Base-by-base conservation (phyloP, 352 stramenopile species). In the Phytophthora hibernalis region DNA sequence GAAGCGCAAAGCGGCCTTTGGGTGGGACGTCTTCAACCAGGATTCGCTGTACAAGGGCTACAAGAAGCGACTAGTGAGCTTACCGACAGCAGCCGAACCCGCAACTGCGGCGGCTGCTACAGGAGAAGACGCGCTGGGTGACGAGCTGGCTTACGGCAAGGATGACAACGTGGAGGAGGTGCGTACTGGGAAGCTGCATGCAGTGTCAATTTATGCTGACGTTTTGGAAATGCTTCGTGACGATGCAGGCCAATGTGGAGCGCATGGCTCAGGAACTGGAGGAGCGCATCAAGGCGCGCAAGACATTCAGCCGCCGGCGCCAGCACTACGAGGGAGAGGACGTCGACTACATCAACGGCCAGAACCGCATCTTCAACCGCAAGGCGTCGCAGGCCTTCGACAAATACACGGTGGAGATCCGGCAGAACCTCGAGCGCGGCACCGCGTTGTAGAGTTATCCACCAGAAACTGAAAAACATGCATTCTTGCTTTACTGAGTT, bases 281-380 rank as follows among this genome's bases (percentile, higher is more conserved):
- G 37, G 73, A 90, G 12, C 83, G 84, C 22, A 87, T 90, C 60
- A 81, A 90, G 54, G 76, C 75, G 10, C 80, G 83, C 63, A 90
- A 90, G 67, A 91, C 86, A 54, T 94, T 94, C 52, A 92, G 83
- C 26, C 83, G 86, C 16, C 74, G 86, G 38, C 80, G 86, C 61
- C 83, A 87, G 58, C 81, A 92, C 60, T 80, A 83, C 70, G 92
- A 97, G 20, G 91, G 85, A 59, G 95, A 98, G 65, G 90, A 98
- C 54, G 95, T 99, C 24, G 93, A 97, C 72, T 98, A 96, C 72
- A 99, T 99, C 76, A 99, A 99, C 84, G 91, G 98, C 70, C 85
- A 97, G 56, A 99, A 99, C 81, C 97, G 96, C 61, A 74, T 85
- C 31, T 99, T 99, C 85, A 99, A 99, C 85, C 88, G 98, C 80